These are phyloP conservation scores for Patellifolia procumbens DNA, from an alignment of 179 eudicot genomes.

Conservation along the genomic window DNA sequence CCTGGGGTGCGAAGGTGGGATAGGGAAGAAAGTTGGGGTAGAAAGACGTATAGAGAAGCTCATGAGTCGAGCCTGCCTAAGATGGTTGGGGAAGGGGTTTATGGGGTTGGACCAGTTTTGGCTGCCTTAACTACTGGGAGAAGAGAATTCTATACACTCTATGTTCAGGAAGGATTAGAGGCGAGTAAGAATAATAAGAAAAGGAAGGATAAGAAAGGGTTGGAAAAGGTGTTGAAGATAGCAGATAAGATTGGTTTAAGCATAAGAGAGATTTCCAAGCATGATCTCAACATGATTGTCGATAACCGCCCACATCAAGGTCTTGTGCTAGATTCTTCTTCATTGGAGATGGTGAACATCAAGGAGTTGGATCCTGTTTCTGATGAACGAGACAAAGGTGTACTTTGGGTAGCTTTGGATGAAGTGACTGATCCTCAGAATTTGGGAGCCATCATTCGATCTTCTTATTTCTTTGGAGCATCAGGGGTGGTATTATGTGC, in stretches of 20 bases:
- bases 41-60: constrained; percentile 72
- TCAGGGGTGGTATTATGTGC: constrained; percentile 89
- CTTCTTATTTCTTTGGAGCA: constrained; percentile 93
- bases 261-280: constrained; percentile 73
- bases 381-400: constrained; percentile 41
- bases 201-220: constrained; percentile 94
- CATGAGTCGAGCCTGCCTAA: constrained; percentile 75
- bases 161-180: constrained; percentile 84
- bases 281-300: constrained; percentile 83
- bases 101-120: constrained; percentile 96
- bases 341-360: constrained; percentile 79
- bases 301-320: constrained; percentile 99
- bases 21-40: constrained; percentile 72
- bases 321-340: constrained; percentile 88
- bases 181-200: constrained; percentile 70
- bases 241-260: constrained; percentile 72
- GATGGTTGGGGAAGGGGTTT: constrained; percentile 85
- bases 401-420: constrained; percentile 94
- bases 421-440: constrained; percentile 99
- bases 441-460: constrained; percentile 88
- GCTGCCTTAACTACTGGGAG: constrained; percentile 86
- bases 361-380: constrained; percentile 67
- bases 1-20: constrained; percentile 48
- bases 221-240: constrained; percentile 68
- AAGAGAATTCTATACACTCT: constrained; percentile 77